A percentile compares a stretch with the other conserved stretches of the same genome.
Evolutionary conservation across 768 basidiomycete genomes (phyloP).

Genomic region (Mycena venus): DNA sequence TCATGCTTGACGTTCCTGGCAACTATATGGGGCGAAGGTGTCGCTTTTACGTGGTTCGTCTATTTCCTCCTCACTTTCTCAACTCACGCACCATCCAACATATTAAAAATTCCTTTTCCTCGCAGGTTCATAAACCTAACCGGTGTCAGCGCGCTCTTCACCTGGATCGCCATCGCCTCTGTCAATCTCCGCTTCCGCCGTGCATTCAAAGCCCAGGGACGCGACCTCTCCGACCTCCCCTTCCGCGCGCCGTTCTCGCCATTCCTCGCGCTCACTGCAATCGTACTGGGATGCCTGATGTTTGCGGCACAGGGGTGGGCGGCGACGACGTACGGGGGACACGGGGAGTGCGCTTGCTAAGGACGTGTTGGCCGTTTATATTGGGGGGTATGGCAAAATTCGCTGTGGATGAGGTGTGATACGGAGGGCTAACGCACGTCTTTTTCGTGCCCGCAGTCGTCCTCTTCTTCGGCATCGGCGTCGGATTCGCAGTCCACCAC

Average conservation of each 20-base stretch:
- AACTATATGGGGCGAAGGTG: constrained; percentile 68
- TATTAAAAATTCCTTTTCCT: background rate
- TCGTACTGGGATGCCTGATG: constrained; percentile 64
- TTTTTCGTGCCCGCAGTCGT: constrained; percentile 5
- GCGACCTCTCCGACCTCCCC: constrained; percentile 65
- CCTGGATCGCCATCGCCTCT: constrained; percentile 71
- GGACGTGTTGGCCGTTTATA: constrained; percentile 10
- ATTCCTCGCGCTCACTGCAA: constrained; percentile 61
- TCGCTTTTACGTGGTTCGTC: constrained; percentile 64
- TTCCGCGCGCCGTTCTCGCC: constrained; percentile 71
- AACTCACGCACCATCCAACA: background rate
- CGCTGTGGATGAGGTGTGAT: no score
- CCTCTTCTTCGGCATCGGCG: constrained; percentile 21
- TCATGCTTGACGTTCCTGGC: constrained; percentile 67
- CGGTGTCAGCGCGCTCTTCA: constrained; percentile 75
- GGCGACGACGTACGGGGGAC: constrained; percentile 54
- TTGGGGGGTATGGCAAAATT: background rate
- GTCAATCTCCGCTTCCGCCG: constrained; percentile 73
- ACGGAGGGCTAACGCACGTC: background rate
- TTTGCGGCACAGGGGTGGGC: constrained; percentile 70
- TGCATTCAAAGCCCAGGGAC: constrained; percentile 70
- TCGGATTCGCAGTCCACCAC: constrained; percentile 24
- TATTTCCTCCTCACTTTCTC: background rate
- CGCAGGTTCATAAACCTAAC: constrained; percentile 66
- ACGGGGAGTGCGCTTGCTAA: constrained; percentile 60